Evolutionary conservation across 805 yeast species (phyloP).

Genomic region (Cyberlindnera lachancei): DNA sequence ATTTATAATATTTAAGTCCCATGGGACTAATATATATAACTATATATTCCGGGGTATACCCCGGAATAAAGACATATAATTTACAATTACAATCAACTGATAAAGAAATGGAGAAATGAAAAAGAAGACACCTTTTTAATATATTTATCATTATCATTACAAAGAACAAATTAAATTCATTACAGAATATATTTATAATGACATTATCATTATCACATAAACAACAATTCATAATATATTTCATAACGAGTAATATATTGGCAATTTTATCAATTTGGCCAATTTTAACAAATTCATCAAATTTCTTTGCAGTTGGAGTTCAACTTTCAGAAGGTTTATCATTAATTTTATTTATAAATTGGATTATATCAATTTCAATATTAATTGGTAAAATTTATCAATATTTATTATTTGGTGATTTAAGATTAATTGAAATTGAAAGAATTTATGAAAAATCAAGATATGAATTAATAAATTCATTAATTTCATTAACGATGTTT

Average conservation of each 20-base stretch:
- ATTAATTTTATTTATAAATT: conserved; percentile 34
- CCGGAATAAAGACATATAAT: too few species aligned
- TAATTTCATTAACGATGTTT: conserved; percentile 50
- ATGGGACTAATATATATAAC: too few species aligned
- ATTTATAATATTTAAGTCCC: too few species aligned
- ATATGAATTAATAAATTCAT: conserved; percentile 53
- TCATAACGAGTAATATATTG: conserved; percentile 23
- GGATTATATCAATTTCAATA: conserved; percentile 32
- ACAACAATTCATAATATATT: not conserved
- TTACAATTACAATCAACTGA: too few species aligned
- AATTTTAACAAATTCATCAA: conserved; percentile 37
- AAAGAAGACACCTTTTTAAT: too few species aligned
- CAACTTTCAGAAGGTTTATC: conserved; percentile 44
- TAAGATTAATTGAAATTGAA: conserved; percentile 69
- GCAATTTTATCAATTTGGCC: conserved; percentile 29
- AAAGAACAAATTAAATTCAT: too few species aligned
- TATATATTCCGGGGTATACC: too few species aligned
- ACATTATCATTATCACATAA: too few species aligned
- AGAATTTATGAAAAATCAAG: conserved; percentile 62
- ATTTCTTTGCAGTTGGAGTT: conserved; percentile 35
- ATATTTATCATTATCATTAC: too few species aligned
- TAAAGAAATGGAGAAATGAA: too few species aligned
- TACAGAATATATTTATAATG: too few species aligned
- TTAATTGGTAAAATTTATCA: conserved; percentile 43
- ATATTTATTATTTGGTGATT: conserved; percentile 57